A percentile compares a stretch with the other conserved stretches of the same genome.
Conservation (phyloP, 441 rosid genomes). For the Aquilaria agallochum region DNA sequence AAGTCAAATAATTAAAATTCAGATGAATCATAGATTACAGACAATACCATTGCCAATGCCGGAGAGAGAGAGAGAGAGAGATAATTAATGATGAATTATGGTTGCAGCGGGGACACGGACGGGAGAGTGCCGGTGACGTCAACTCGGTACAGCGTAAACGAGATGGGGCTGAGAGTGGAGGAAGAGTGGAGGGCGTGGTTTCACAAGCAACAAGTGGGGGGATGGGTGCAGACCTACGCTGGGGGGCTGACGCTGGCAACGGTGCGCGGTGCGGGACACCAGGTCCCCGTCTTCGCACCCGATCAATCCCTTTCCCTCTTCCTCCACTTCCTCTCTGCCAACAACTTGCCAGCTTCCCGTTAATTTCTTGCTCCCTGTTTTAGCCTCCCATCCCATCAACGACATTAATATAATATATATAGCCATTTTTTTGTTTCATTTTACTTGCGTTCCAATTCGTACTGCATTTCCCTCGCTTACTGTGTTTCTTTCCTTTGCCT, state of each 20-base stretch:
- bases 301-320: constrained; percentile 40
- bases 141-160: constrained; percentile 45
- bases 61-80: too few species aligned
- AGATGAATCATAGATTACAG: too few species aligned
- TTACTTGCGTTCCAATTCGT: too few species aligned
- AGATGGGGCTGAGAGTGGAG: constrained; percentile 31
- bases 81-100: neutral
- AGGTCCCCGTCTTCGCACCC: constrained; percentile 45
- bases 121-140: constrained; percentile 62
- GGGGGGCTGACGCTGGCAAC: constrained; percentile 48
- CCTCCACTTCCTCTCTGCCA: constrained; percentile 35
- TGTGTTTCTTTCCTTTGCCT: too few species aligned
- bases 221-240: constrained; percentile 47
- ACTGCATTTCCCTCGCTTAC: too few species aligned
- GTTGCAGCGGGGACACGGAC: constrained; percentile 54
- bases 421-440: too few species aligned
- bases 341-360: constrained; percentile 37
- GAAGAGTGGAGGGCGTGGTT: constrained; percentile 58
- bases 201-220: constrained; percentile 44
- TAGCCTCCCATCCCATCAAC: too few species aligned
- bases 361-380: neutral
- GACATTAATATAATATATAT: too few species aligned
- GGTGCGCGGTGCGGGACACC: constrained; percentile 59
- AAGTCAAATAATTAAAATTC: neutral
- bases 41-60: too few species aligned